Percentiles rank a stretch among this genome's conserved stretches.
Conservation (phyloP, 495 filamentous ascomycete genomes). For the Penicillium nucicola region DNA sequence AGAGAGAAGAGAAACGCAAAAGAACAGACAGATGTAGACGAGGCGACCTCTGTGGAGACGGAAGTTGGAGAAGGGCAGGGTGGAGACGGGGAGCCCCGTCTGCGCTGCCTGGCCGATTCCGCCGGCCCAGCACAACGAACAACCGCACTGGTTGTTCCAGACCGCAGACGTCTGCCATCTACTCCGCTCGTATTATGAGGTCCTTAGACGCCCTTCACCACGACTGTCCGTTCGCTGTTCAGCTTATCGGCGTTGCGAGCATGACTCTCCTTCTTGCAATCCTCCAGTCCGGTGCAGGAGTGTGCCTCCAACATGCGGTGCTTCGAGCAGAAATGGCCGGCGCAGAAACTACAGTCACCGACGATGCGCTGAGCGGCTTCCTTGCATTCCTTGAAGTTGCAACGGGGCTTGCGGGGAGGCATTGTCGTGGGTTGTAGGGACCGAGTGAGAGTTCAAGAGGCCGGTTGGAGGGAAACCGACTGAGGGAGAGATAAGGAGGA, state of each 20-base stretch:
- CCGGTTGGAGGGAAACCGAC: background rate
- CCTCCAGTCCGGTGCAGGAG: constrained; percentile 88
- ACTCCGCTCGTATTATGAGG: background rate
- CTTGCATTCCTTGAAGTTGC: constrained; percentile 85
- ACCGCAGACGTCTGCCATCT: no score
- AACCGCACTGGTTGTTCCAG: no score
- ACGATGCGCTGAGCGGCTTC: constrained; percentile 83
- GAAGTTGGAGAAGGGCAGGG: constrained; percentile 7
- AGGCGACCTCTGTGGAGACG: background rate
- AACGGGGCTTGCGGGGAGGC: constrained; percentile 77
- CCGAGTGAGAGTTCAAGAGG: constrained; percentile 1
- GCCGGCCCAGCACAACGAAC: no score
- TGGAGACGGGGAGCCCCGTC: background rate
- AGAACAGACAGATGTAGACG: background rate
- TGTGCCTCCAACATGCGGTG: constrained; percentile 92
- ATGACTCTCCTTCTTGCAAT: constrained; percentile 94
- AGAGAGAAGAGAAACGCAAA: background rate
- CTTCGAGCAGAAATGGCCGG: constrained; percentile 88
- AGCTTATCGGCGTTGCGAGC: constrained; percentile 89
- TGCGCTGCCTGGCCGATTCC: no score
- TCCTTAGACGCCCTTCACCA: constrained; percentile 59
- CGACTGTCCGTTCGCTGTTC: constrained; percentile 79
- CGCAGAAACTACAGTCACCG: constrained; percentile 93
- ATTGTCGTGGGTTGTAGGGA: constrained; percentile 32
- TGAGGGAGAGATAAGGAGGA: background rate